A percentile compares a stretch with the other conserved stretches of the same genome.
phyloP scores from a whole-genome alignment of 2,329 filamentous ascomycete genomes.

The Fusarium subtropicale region DNA sequence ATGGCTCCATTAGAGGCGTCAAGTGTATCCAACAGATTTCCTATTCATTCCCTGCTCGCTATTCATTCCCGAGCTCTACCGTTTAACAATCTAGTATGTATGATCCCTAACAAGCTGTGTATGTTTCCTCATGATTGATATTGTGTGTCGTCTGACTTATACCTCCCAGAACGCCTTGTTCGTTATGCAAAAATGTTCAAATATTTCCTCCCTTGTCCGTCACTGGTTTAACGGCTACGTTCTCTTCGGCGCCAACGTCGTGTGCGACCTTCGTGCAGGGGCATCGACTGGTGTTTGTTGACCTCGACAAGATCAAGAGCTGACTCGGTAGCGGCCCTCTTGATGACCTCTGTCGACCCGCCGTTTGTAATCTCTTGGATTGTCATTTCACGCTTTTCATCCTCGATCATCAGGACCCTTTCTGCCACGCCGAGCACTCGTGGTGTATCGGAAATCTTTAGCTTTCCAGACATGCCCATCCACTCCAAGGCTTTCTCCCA shows the following conservation, averaged over 20 bases:
- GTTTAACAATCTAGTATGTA: constrained; percentile 13
- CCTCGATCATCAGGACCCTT: constrained; percentile 23
- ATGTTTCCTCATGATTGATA: constrained; percentile 9
- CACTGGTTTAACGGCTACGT: not conserved
- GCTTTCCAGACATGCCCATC: constrained; percentile 45
- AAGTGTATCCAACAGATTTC: not conserved
- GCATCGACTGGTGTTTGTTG: constrained; percentile 28
- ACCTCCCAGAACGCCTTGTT: constrained; percentile 7
- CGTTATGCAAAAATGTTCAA: not conserved
- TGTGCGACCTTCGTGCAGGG: constrained; percentile 19
- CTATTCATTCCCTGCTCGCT: constrained; percentile 1
- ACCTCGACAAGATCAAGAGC: constrained; percentile 7
- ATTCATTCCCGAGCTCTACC: constrained; percentile 2
- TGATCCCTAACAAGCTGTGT: constrained; percentile 5
- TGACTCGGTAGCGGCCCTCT: constrained; percentile 14
- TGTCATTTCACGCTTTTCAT: constrained; percentile 8
- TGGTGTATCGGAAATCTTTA: constrained; percentile 35
- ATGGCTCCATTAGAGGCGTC: not conserved
- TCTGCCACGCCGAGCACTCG: constrained; percentile 44
- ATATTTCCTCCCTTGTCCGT: not conserved
- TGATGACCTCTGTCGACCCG: constrained; percentile 15
- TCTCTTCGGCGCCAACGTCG: constrained; percentile 16
- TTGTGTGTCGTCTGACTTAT: not conserved
- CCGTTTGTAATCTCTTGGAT: constrained; percentile 10
- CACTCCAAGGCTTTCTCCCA: constrained; percentile 45